A percentile compares a stretch with the other conserved stretches of the same genome.
These are phyloP conservation scores for Emmonsia crescens DNA, from an alignment of 2,329 filamentous ascomycete genomes.

Conservation along the genomic window DNA sequence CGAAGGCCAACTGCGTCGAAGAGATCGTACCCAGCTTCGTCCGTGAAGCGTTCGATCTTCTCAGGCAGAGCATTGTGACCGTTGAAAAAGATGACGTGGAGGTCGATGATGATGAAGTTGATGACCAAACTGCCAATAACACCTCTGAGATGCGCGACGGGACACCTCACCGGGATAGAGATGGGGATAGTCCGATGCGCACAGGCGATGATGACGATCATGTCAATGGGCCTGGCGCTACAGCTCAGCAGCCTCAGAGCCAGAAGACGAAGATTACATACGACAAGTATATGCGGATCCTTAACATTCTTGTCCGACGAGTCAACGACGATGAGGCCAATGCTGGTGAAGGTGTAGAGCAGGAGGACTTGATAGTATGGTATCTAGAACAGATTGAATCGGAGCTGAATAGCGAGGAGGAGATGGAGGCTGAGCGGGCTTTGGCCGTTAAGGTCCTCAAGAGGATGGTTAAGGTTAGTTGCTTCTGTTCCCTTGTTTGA, in stretches of 20 bases:
- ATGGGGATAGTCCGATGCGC: slow-evolving; percentile 45
- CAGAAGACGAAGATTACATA: slow-evolving; percentile 83
- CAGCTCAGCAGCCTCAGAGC: slow-evolving; percentile 29
- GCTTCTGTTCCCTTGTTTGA: slow-evolving; percentile 1
- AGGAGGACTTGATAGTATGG: slow-evolving; percentile 72
- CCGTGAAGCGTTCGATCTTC: slow-evolving; percentile 78
- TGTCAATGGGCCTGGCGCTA: slow-evolving; percentile 13
- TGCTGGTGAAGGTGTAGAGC: slow-evolving; percentile 71
- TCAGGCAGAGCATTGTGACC: slow-evolving; percentile 90
- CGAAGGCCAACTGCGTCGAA: slow-evolving; percentile 91
- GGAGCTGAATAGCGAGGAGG: slow-evolving; percentile 69
- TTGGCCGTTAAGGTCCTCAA: slow-evolving; percentile 78
- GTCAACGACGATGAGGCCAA: slow-evolving; percentile 71
- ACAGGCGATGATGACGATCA: slow-evolving; percentile 39
- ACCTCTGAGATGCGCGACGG: slow-evolving; percentile 32
- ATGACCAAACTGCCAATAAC: slow-evolving; percentile 36
- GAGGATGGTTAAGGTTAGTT: slow-evolving; percentile 84
- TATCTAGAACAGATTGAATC: slow-evolving; percentile 87
- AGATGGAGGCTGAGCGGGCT: slow-evolving; percentile 62
- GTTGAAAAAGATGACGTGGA: slow-evolving; percentile 97
- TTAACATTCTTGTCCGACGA: slow-evolving; percentile 72
- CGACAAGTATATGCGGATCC: slow-evolving; percentile 85
- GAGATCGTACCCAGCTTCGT: slow-evolving; percentile 80
- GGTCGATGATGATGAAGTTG: slow-evolving; percentile 72
- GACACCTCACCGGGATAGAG: slow-evolving; percentile 32